A percentile compares a stretch with the other conserved stretches of the same genome.
Conservation (phyloP, 768 basidiomycete genomes). For the Austroboletus eburneus region DNA sequence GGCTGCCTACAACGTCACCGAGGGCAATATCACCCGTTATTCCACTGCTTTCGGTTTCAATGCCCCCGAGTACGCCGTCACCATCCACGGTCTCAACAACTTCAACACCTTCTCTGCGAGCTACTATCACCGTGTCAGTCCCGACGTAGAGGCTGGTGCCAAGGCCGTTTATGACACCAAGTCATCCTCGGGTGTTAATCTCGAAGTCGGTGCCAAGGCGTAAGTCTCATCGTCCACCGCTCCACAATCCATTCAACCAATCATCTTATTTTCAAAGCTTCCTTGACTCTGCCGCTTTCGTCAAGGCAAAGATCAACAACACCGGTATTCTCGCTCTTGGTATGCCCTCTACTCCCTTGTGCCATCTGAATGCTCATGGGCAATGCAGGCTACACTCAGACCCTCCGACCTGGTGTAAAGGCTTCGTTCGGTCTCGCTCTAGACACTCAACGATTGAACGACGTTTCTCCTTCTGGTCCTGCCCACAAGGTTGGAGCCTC, state of each 20-base stretch:
- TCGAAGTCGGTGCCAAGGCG: conserved; percentile 96
- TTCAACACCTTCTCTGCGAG: conserved; percentile 89
- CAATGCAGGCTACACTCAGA: conserved; percentile 78
- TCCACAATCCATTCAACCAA: neutral
- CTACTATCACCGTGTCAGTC: conserved; percentile 96
- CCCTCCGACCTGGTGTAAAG: conserved; percentile 90
- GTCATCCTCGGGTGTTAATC: conserved; percentile 74
- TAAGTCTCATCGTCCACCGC: conserved; percentile 38
- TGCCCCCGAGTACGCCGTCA: conserved; percentile 93
- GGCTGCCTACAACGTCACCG: conserved; percentile 94
- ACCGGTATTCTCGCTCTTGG: conserved; percentile 83
- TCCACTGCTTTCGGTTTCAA: conserved; percentile 91
- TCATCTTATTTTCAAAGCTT: conserved; percentile 39
- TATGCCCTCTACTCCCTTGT: conserved; percentile 31
- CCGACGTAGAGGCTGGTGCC: conserved; percentile 91
- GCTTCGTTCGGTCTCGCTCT: conserved; percentile 91
- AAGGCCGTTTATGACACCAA: conserved; percentile 97
- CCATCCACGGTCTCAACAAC: conserved; percentile 93
- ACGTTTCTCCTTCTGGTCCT: conserved; percentile 55
- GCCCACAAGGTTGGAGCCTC: conserved; percentile 82
- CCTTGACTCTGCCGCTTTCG: conserved; percentile 84
- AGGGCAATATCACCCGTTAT: conserved; percentile 89
- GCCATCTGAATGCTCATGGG: conserved; percentile 10
- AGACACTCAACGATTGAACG: conserved; percentile 90
- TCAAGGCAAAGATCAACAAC: conserved; percentile 99